phyloP scores from a whole-genome alignment of 202 grass and related monocot species.

The Digitaria exilis region DNA sequence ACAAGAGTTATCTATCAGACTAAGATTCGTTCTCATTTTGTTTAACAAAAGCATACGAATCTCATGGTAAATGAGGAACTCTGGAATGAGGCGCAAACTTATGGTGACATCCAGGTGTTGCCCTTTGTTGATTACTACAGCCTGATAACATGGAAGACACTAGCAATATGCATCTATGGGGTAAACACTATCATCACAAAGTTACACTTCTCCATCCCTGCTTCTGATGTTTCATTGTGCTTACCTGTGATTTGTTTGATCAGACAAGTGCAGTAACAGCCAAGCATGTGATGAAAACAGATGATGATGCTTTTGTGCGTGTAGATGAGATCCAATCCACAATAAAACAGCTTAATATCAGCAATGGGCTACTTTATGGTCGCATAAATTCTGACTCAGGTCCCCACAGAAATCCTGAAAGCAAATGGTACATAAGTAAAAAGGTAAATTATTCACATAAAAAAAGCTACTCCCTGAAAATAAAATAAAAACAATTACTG shows the following conservation, averaged over 20 bases:
- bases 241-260: conserved; percentile 24
- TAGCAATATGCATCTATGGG: conserved; percentile 95
- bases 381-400: conserved; percentile 73
- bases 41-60: conserved; percentile 80
- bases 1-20: background rate
- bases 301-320: conserved; percentile 98
- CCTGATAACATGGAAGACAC: conserved; percentile 96
- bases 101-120: conserved; percentile 83
- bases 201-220: conserved; percentile 22
- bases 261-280: conserved; percentile 74
- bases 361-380: conserved; percentile 75
- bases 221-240: conserved; percentile 12
- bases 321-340: conserved; percentile 77
- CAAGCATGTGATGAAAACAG: conserved; percentile 98
- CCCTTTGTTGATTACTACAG: conserved; percentile 98
- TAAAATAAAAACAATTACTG: conserved; percentile 25
- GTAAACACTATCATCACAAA: conserved; percentile 48
- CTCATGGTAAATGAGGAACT: conserved; percentile 90
- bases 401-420: conserved; percentile 82
- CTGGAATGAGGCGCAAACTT: conserved; percentile 77
- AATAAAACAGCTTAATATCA: conserved; percentile 63
- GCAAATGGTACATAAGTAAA: conserved; percentile 88
- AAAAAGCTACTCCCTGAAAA: background rate
- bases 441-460: conserved; percentile 63
- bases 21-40: conserved; percentile 5